Evolutionary conservation across 257 asterid species (phyloP).

Genomic region (Solanum sejunctum): DNA sequence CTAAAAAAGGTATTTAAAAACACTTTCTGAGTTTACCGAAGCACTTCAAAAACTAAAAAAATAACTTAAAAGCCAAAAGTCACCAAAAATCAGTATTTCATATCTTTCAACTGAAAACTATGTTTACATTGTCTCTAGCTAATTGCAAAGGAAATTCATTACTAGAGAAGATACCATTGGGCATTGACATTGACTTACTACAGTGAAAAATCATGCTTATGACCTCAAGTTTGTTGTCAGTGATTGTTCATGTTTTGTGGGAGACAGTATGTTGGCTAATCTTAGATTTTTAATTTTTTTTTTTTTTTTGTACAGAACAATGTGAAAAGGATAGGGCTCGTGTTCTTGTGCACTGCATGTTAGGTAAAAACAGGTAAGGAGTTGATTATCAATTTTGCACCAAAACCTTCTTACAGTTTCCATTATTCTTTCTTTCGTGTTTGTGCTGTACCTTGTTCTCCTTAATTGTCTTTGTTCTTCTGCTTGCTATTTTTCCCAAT

Average conservation of each 20-base stretch:
- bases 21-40: too few relatives aligned
- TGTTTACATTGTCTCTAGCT: not conserved
- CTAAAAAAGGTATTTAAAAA: too few relatives aligned
- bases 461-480: not conserved
- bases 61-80: too few relatives aligned
- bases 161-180: not conserved
- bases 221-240: not conserved
- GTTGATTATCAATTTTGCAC: not conserved
- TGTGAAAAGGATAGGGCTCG: constrained; percentile 77
- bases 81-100: not conserved
- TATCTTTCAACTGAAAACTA: not conserved
- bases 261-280: not conserved
- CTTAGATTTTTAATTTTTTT: not conserved
- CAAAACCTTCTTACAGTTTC: not conserved
- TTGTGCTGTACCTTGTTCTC: not conserved
- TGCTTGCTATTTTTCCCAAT: not conserved
- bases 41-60: too few relatives aligned
- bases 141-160: not conserved
- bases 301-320: constrained; percentile 43
- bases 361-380: constrained; percentile 74
- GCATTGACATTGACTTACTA: not conserved
- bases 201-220: not conserved
- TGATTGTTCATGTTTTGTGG: not conserved
- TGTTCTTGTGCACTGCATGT: constrained; percentile 98
- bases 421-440: not conserved